These are phyloP conservation scores for Sarcodon aspratus DNA, from an alignment of 768 basidiomycete species.

Conservation along the genomic window DNA sequence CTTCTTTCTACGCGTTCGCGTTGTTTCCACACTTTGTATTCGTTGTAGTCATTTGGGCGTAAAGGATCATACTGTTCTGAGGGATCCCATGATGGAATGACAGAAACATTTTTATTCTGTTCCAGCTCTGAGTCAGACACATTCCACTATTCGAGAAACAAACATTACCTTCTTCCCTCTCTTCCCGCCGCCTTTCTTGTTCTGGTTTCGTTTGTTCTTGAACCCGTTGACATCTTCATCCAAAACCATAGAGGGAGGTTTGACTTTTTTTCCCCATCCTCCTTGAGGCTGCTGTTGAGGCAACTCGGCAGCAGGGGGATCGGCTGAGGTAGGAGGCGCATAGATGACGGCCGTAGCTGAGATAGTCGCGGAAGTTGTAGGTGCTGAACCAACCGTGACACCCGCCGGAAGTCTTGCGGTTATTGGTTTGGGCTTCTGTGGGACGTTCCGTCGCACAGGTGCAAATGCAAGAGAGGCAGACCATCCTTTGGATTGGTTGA, in stretches of 20 bases:
- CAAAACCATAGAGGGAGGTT: slow-evolving; percentile 83
- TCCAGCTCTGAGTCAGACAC: too few species aligned
- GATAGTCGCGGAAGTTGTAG: slow-evolving; percentile 18
- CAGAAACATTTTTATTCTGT: slow-evolving; percentile 42
- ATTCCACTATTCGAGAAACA: neutral
- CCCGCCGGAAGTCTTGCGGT: slow-evolving; percentile 48
- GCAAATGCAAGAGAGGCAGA: slow-evolving; percentile 86
- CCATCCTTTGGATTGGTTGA: slow-evolving; percentile 52
- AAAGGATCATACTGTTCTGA: slow-evolving; percentile 69
- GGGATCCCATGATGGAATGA: slow-evolving; percentile 62
- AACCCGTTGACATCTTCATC: slow-evolving; percentile 87
- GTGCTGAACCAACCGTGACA: slow-evolving; percentile 34
- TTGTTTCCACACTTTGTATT: slow-evolving; percentile 74
- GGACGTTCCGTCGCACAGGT: slow-evolving; percentile 53
- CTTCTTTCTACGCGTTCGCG: slow-evolving; percentile 65
- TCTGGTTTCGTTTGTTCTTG: slow-evolving; percentile 45
- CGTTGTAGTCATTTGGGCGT: slow-evolving; percentile 82
- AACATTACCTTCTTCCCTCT: slow-evolving; percentile 47
- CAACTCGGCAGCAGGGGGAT: slow-evolving; percentile 15
- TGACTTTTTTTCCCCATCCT: slow-evolving; percentile 82
- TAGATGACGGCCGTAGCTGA: slow-evolving; percentile 57
- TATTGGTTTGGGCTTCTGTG: slow-evolving; percentile 45
- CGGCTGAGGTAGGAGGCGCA: slow-evolving; percentile 53
- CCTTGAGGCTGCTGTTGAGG: slow-evolving; percentile 26
- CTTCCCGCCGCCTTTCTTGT: slow-evolving; percentile 37